Evolutionary conservation across 768 basidiomycete species (phyloP).

Genomic region (Boletus eberwhitei): DNA sequence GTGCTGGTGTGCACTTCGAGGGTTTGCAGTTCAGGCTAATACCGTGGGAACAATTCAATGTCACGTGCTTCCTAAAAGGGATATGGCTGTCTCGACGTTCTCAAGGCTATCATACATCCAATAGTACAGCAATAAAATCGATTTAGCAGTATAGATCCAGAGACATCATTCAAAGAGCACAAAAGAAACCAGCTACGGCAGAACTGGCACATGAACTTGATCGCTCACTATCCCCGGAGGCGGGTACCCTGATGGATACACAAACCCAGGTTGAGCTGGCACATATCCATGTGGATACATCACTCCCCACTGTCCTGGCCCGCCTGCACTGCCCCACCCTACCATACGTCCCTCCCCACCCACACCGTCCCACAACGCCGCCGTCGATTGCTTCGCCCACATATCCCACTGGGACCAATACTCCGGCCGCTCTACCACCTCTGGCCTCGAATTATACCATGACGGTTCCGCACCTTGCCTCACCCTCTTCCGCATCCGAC

Average conservation of each 20-base stretch:
- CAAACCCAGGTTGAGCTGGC: slow-evolving; percentile 12
- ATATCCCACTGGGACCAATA: slow-evolving; percentile 23
- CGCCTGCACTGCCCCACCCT: not conserved
- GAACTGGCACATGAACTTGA: not conserved
- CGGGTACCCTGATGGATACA: slow-evolving; percentile 17
- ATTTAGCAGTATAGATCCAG: not conserved
- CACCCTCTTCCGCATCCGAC: slow-evolving; percentile 9
- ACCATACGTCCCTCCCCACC: not conserved
- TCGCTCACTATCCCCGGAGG: slow-evolving; percentile 1
- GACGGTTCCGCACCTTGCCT: slow-evolving; percentile 23
- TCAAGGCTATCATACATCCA: no score
- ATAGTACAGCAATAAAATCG: not conserved
- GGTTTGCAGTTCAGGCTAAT: slow-evolving; percentile 8
- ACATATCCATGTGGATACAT: slow-evolving; percentile 25
- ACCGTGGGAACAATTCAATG: slow-evolving; percentile 18
- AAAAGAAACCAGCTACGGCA: not conserved
- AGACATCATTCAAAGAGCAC: no score
- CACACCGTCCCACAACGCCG: slow-evolving; percentile 4
- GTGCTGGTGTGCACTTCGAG: slow-evolving; percentile 4
- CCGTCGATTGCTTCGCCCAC: slow-evolving; percentile 24
- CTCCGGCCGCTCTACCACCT: not conserved
- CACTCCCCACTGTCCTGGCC: slow-evolving; percentile 1
- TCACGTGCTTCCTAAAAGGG: not conserved
- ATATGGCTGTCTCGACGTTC: no score
- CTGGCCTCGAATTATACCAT: slow-evolving; percentile 26